Evolutionary conservation across 148 eudicot species (phyloP), one percentile per base, ranked within the genome.

Genomic region (Cornus suecica): DNA sequence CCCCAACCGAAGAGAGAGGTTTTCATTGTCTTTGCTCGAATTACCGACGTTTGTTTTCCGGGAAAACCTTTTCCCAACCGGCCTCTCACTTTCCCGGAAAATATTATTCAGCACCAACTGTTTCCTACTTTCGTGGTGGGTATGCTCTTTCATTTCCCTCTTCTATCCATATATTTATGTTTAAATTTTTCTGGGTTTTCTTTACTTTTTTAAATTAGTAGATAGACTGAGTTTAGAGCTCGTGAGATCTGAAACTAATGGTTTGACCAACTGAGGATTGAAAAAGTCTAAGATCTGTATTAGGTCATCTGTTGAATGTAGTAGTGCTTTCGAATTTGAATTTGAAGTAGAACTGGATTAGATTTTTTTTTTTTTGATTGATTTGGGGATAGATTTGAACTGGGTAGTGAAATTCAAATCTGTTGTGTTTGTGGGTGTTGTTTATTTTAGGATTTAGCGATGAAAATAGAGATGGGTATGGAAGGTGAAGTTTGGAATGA

Each of bases 401-500:
- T 65, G 70, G 73, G 72, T 41, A 41, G 20, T 70, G 70, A 60
- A 60, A 28, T 25, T 70, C 68, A 11, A 41, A 48, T 26, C 16
- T 27, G 26, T 67, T 63, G 45, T 74, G 32, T 11, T 63, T 42
- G 61, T 31, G 75, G 70, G 65, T 71, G 25, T 3, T 62, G 18
- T 69, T 32, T 70, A 22, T 52, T 28, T 54, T 23, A 32, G 23
- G 42, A 29, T n/a, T 28, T 58, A n/a, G 77, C 0, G 18, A 81
- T 73, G 80, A 63, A 73, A 69, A 30, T 63, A 22, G 78, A 77
- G 51, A 54, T 68, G 31, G 54, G 15, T 56, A 80, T 78, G 81
- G 83, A 79, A 29, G 78, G 65, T 18, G 70, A 66, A 42, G 77
- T 77, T 74, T 83, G 84, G 90, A 87, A 77, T 79, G 90, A 87